These are phyloP conservation scores for Thielaviopsis populi DNA, from an alignment of 2,329 filamentous ascomycete species.

Conservation along the genomic window DNA sequence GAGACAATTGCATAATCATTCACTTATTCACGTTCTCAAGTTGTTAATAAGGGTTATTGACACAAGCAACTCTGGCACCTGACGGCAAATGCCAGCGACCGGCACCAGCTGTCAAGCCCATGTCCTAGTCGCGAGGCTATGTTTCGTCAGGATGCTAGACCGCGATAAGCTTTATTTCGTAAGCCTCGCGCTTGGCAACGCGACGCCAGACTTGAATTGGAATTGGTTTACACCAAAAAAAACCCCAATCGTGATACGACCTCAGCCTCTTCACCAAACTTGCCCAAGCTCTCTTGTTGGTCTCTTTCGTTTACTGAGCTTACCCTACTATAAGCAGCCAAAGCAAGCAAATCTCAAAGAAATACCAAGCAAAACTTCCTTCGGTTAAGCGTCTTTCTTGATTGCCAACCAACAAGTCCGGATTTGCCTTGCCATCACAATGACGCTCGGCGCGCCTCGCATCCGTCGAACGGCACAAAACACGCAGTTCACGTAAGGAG, in stretches of 20 bases:
- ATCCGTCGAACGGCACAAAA: conserved; percentile 35
- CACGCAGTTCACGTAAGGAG: conserved; percentile 33
- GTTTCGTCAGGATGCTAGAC: not conserved
- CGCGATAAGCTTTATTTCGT: not conserved
- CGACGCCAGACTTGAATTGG: not conserved
- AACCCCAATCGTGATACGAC: not conserved
- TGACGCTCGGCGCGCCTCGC: conserved; percentile 25
- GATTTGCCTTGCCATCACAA: conserved; percentile 21
- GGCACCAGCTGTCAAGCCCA: not conserved
- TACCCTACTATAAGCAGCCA: not conserved
- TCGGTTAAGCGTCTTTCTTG: not conserved
- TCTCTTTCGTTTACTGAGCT: not conserved
- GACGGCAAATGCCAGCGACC: no score
- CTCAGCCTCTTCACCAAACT: not conserved
- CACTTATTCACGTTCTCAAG: no score
- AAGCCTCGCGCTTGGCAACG: not conserved
- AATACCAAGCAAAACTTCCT: not conserved
- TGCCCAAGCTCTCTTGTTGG: not conserved
- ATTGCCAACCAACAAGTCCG: no score
- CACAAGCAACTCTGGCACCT: no score
- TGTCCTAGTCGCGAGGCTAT: not conserved
- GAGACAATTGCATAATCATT: no score
- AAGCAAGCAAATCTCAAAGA: not conserved
- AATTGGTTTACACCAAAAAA: not conserved
- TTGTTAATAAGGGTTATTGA: no score